A percentile compares a stretch with the other conserved stretches of the same genome.
Conservation (phyloP, 306 rosid genomes). For the Biancaea sappan region DNA sequence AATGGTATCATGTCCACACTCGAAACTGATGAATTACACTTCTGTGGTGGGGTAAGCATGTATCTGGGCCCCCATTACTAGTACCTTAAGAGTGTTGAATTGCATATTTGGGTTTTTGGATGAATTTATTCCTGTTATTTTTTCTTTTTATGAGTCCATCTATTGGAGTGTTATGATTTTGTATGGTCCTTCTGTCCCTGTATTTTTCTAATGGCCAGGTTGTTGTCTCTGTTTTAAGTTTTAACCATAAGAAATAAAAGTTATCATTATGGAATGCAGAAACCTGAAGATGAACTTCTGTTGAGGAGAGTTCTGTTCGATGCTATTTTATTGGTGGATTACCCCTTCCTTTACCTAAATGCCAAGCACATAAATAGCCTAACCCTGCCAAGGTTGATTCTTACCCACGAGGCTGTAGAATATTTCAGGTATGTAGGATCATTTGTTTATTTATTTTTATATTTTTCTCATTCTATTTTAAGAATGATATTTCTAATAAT, state of each 20-base stretch:
- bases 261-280: slow-evolving; percentile 49
- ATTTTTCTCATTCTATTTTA: slow-evolving; percentile 8
- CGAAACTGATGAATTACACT: neutral
- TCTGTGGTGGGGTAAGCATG: neutral
- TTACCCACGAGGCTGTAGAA: slow-evolving; percentile 60
- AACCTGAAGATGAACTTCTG: slow-evolving; percentile 60
- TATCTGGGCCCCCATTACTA: neutral
- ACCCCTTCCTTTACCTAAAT: slow-evolving; percentile 57
- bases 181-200: neutral
- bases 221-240: slow-evolving; percentile 13
- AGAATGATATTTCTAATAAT: slow-evolving; percentile 22
- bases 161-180: slow-evolving; percentile 15
- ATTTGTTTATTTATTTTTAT: slow-evolving; percentile 9
- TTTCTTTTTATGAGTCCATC: neutral
- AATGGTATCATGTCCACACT: neutral
- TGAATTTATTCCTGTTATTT: neutral
- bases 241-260: slow-evolving; percentile 16
- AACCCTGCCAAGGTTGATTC: slow-evolving; percentile 64
- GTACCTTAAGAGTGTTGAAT: neutral
- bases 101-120: neutral
- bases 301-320: slow-evolving; percentile 70
- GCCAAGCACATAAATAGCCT: slow-evolving; percentile 41
- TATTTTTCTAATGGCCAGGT: slow-evolving; percentile 7
- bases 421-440: slow-evolving; percentile 55
- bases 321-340: slow-evolving; percentile 72